Evolutionary conservation across 139 green algal species (phyloP).

Genomic region (Haematococcus lacustris): DNA sequence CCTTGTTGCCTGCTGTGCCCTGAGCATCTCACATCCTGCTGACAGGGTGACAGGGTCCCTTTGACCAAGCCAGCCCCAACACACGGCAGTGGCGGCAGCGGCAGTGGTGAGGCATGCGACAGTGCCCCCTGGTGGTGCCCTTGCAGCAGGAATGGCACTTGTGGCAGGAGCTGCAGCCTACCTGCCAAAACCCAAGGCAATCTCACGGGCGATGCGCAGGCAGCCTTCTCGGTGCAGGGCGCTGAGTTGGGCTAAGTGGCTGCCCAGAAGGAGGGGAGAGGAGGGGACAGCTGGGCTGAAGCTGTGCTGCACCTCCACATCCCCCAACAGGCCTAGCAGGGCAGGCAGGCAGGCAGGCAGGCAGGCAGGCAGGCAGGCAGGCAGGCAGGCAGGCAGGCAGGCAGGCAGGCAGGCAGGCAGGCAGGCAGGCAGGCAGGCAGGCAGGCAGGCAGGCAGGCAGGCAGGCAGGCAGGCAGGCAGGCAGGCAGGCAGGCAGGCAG

Average conservation of each 20-base stretch:
- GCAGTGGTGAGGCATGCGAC: not conserved
- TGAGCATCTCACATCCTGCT: too few species aligned
- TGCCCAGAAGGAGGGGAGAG: constrained; percentile 6
- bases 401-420: too few species aligned
- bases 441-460: too few species aligned
- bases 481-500: too few species aligned
- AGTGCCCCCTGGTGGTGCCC: not conserved
- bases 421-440: too few species aligned
- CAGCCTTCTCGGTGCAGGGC: constrained; percentile 28
- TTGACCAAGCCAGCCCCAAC: not conserved
- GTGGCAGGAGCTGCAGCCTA: not conserved
- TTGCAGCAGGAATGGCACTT: not conserved
- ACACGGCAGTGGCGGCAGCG: not conserved
- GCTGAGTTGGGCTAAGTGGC: not conserved
- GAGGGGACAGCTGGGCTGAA: constrained; percentile 7
- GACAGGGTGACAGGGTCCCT: not conserved
- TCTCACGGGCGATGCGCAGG: constrained; percentile 21
- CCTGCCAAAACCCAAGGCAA: constrained; percentile 26
- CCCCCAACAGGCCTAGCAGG: constrained; percentile 3
- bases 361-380: too few species aligned
- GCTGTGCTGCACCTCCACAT: constrained; percentile 15
- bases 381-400: too few species aligned
- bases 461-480: too few species aligned
- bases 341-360: too few species aligned
- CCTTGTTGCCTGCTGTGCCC: not conserved